Percentiles rank a stretch among this genome's conserved stretches.
Conservation (phyloP, 2,329 filamentous ascomycete genomes). For the Trichophyton equinum region DNA sequence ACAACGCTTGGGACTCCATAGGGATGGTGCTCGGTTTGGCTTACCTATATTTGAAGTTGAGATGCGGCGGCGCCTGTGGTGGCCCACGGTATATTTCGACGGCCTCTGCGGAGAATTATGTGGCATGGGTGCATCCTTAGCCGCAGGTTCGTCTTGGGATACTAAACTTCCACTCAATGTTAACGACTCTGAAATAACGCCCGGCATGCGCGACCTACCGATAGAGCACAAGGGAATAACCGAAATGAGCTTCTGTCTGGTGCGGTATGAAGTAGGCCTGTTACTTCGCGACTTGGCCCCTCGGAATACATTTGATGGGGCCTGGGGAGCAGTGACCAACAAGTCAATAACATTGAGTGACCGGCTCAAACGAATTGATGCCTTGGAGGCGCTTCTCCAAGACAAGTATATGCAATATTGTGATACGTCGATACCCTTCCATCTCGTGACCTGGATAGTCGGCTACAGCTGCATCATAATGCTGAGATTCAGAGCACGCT, state of each 20-base stretch:
- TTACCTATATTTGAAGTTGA: constrained; percentile 31
- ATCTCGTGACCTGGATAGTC: constrained; percentile 11
- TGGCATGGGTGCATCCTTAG: neutral
- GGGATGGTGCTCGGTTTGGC: constrained; percentile 42
- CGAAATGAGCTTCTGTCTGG: constrained; percentile 34
- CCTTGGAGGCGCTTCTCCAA: constrained; percentile 22
- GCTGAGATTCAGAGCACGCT: constrained; percentile 4
- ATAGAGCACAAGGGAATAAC: constrained; percentile 22
- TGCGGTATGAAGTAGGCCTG: constrained; percentile 33
- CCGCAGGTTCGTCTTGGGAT: constrained; percentile 33
- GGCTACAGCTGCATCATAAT: neutral
- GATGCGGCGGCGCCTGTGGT: constrained; percentile 33
- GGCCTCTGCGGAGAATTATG: neutral
- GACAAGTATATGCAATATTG: constrained; percentile 24
- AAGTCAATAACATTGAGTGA: constrained; percentile 3
- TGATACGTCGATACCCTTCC: constrained; percentile 26
- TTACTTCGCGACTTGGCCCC: constrained; percentile 25
- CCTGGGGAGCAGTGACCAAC: neutral
- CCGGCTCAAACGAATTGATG: constrained; percentile 16
- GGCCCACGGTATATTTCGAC: constrained; percentile 12
- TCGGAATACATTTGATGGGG: neutral
- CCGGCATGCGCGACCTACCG: constrained; percentile 28
- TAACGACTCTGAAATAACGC: constrained; percentile 30
- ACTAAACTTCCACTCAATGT: constrained; percentile 32
- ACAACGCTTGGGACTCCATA: constrained; percentile 37